These are phyloP conservation scores for Triticum urartu DNA, from an alignment of 176 grass and related monocot species.

Conservation along the genomic window DNA sequence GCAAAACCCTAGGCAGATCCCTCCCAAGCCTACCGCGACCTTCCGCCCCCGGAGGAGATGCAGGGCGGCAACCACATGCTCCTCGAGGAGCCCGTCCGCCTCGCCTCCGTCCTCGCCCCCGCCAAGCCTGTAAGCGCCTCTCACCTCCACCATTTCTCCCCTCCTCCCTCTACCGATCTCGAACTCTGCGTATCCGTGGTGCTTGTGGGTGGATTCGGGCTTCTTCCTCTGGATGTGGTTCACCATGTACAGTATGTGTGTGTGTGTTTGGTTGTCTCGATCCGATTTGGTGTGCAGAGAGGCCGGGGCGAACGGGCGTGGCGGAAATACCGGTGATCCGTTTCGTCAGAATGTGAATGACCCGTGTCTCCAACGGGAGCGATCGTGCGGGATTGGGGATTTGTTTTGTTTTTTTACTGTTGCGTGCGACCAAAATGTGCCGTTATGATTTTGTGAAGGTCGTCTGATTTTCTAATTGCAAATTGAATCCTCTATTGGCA, in stretches of 20 bases:
- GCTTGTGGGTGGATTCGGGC: neutral
- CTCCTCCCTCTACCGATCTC: neutral
- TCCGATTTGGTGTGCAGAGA: neutral
- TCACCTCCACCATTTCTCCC: neutral
- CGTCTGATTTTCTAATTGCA: neutral
- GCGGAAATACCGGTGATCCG: neutral
- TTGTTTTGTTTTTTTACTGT: neutral
- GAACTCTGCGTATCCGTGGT: neutral
- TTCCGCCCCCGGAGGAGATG: constrained; percentile 34
- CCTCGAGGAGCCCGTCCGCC: constrained; percentile 83
- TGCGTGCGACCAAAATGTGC: neutral
- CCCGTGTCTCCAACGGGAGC: neutral
- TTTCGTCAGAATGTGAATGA: neutral
- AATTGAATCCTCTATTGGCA: neutral
- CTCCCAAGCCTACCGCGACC: neutral
- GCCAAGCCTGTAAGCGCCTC: constrained; percentile 58
- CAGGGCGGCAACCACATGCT: constrained; percentile 77
- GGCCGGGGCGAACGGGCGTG: neutral
- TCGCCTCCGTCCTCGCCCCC: constrained; percentile 66
- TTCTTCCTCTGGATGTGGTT: neutral
- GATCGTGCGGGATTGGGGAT: neutral
- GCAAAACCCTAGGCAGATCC: constrained; percentile 29
- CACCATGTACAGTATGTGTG: neutral
- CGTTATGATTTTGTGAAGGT: neutral
- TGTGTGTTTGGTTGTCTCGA: neutral